These are phyloP conservation scores for Onygenales sp. DNA, from an alignment of 2,329 filamentous ascomycete species.

Conservation along the genomic window DNA sequence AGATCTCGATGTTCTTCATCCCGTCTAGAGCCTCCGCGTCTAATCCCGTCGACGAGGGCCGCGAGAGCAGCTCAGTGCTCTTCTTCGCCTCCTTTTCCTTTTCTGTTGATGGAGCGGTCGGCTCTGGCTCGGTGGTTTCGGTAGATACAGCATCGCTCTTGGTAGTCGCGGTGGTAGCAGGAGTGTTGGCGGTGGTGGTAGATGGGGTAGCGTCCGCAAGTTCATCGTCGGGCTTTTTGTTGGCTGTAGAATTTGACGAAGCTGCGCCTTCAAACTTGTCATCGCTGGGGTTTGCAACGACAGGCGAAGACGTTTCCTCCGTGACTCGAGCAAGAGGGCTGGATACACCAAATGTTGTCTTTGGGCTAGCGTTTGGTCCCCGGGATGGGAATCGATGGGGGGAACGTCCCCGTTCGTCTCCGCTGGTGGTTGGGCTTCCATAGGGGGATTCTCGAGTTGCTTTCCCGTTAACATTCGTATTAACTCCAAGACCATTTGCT, in stretches of 20 bases:
- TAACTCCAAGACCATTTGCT: constrained; percentile 43
- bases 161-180: constrained; percentile 1
- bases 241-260: constrained; percentile 19
- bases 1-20: constrained; percentile 41
- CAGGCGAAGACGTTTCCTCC: constrained; percentile 32
- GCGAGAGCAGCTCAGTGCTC: constrained; percentile 19
- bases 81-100: constrained; percentile 21
- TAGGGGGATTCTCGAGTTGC: constrained; percentile 46
- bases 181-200: constrained; percentile 20
- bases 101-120: constrained; percentile 18
- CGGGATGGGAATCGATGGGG: constrained; percentile 38
- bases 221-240: constrained; percentile 24
- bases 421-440: constrained; percentile 33
- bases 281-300: constrained; percentile 23
- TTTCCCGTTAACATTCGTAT: constrained; percentile 39
- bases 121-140: constrained; percentile 15
- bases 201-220: constrained; percentile 32
- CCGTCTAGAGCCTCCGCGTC: constrained; percentile 34
- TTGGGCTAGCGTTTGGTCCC: constrained; percentile 34
- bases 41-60: constrained; percentile 19
- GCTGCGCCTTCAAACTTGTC: constrained; percentile 23
- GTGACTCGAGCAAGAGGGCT: constrained; percentile 39
- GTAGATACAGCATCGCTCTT: constrained; percentile 13
- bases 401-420: constrained; percentile 39
- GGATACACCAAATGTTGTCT: constrained; percentile 33